A percentile compares a stretch with the other conserved stretches of the same genome.
Conservation (phyloP, 1,284 basidiomycete species). For the Boletus smithii region DNA sequence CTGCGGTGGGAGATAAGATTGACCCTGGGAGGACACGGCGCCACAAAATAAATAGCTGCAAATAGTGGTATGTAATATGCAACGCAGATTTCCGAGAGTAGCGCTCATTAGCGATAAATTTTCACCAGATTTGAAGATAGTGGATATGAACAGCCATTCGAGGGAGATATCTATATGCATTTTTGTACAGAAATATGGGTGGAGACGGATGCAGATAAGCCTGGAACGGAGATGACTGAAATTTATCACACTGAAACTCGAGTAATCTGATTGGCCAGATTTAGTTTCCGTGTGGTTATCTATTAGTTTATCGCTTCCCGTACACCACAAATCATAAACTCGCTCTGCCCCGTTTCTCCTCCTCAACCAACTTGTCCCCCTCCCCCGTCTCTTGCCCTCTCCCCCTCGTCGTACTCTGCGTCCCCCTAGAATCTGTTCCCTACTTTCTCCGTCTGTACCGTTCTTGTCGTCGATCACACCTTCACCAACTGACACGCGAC, state of each 20-base stretch:
- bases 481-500: constrained; percentile 10
- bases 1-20: constrained; percentile 34
- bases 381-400: neutral
- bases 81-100: constrained; percentile 30
- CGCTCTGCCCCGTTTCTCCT: constrained; percentile 29
- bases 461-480: neutral
- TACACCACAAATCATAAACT: constrained; percentile 37
- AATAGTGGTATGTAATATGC: constrained; percentile 31
- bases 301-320: constrained; percentile 38
- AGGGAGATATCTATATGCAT: neutral
- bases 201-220: constrained; percentile 11
- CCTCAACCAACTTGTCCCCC: constrained; percentile 12
- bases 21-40: constrained; percentile 27
- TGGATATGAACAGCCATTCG: constrained; percentile 2
- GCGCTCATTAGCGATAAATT: constrained; percentile 32
- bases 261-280: constrained; percentile 38
- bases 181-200: constrained; percentile 7
- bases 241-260: constrained; percentile 28
- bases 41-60: constrained; percentile 25
- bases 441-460: constrained; percentile 4
- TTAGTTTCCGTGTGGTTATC: constrained; percentile 35
- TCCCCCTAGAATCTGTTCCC: too few species aligned
- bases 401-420: neutral
- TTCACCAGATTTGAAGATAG: constrained; percentile 28
- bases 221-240: constrained; percentile 14